Evolutionary conservation across 2,329 filamentous ascomycete species (phyloP).

Genomic region (Aspergillus jensenii): DNA sequence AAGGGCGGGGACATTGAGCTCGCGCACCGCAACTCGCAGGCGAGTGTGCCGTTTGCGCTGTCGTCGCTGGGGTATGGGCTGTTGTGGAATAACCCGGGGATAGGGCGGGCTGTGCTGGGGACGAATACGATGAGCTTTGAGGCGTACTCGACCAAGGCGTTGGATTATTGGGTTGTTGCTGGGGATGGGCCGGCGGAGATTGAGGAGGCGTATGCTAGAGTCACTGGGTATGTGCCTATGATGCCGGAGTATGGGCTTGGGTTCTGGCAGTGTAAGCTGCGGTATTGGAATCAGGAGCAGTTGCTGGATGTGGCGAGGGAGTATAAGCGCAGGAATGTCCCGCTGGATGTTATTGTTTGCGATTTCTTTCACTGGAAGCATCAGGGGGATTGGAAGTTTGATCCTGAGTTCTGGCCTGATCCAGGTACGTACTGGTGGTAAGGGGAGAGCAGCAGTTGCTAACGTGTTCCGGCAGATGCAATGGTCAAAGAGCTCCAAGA

Average conservation of each 20-base stretch:
- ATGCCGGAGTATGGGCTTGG: slow-evolving; percentile 69
- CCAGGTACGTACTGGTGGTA: slow-evolving; percentile 42
- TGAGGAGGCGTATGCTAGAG: slow-evolving; percentile 55
- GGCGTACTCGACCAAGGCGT: slow-evolving; percentile 55
- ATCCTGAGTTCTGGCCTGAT: slow-evolving; percentile 64
- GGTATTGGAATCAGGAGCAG: slow-evolving; percentile 67
- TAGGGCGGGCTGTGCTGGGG: slow-evolving; percentile 62
- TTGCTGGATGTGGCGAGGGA: slow-evolving; percentile 60
- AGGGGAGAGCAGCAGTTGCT: neutral
- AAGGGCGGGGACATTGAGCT: slow-evolving; percentile 64
- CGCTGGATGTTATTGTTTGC: slow-evolving; percentile 64
- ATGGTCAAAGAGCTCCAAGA: slow-evolving; percentile 63
- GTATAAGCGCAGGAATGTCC: slow-evolving; percentile 55
- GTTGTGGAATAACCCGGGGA: slow-evolving; percentile 65
- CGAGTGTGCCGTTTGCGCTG: slow-evolving; percentile 62
- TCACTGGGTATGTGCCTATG: slow-evolving; percentile 61
- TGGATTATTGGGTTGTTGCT: slow-evolving; percentile 67
- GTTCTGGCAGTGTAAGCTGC: slow-evolving; percentile 68
- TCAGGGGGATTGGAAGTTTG: slow-evolving; percentile 69
- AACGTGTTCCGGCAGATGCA: slow-evolving; percentile 41
- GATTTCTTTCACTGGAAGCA: slow-evolving; percentile 69
- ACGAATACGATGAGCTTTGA: slow-evolving; percentile 64
- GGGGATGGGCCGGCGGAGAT: slow-evolving; percentile 58
- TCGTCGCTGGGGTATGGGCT: slow-evolving; percentile 63
- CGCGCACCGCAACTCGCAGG: slow-evolving; percentile 66